These are phyloP conservation scores for Polyrhizophydium stewartii DNA, from an alignment of 371 early-diverging fungal genomes.

Conservation along the genomic window DNA sequence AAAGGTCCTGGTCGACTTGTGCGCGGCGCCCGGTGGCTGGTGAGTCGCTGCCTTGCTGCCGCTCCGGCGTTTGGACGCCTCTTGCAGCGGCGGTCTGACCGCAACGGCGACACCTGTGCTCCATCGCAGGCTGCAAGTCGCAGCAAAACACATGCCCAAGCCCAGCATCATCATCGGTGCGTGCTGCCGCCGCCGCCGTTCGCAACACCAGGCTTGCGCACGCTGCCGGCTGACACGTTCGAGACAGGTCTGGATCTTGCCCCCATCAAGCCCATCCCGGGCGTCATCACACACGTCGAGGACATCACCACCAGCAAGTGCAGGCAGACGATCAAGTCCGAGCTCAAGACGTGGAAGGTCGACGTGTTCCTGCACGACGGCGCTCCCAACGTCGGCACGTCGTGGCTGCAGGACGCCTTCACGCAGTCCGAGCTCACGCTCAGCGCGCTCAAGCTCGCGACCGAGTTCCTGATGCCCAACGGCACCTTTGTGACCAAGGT, in stretches of 20 bases:
- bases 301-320: slow-evolving; percentile 98
- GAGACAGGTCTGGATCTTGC: slow-evolving; percentile 90
- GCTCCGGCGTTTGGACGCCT: neutral
- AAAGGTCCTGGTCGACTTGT: slow-evolving; percentile 95
- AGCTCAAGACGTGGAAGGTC: slow-evolving; percentile 97
- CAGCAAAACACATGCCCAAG: slow-evolving; percentile 94
- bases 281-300: slow-evolving; percentile 92
- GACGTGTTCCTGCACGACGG: slow-evolving; percentile 99
- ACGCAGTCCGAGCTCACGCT: slow-evolving; percentile 97
- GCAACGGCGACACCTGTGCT: too few relatives aligned
- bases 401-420: slow-evolving; percentile 99
- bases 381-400: slow-evolving; percentile 99
- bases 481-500: slow-evolving; percentile 99
- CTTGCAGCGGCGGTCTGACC: neutral
- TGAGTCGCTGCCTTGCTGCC: slow-evolving; percentile 11
- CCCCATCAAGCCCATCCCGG: slow-evolving; percentile 97
- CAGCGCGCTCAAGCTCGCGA: slow-evolving; percentile 92
- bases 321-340: slow-evolving; percentile 73
- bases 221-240: too few relatives aligned
- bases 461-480: slow-evolving; percentile 90
- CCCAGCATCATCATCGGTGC: slow-evolving; percentile 84
- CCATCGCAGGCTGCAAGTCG: slow-evolving; percentile 85
- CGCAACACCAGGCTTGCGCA: too few relatives aligned
- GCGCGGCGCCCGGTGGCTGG: slow-evolving; percentile 99
- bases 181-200: neutral